These are phyloP conservation scores for Fraxinus platypoda DNA, from an alignment of 305 asterid genomes.

Conservation along the genomic window DNA sequence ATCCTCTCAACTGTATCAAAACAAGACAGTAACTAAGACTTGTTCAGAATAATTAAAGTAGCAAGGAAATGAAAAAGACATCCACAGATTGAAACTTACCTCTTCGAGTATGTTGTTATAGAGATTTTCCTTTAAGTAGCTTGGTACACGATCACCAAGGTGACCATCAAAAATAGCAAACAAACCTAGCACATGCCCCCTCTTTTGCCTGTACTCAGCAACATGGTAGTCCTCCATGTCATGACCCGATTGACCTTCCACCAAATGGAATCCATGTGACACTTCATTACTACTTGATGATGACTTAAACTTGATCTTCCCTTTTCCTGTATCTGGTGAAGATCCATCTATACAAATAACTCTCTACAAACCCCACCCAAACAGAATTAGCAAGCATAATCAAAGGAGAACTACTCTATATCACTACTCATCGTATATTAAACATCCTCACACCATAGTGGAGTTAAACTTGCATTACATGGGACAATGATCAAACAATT, in stretches of 20 bases:
- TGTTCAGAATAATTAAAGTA: background rate
- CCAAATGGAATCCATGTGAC: conserved; percentile 68
- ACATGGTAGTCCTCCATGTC: conserved; percentile 92
- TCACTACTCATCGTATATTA: background rate
- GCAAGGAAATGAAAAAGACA: background rate
- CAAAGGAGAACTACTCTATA: background rate
- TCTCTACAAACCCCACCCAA: conserved; percentile 30
- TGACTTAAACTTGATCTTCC: conserved; percentile 52
- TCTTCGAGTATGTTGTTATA: conserved; percentile 68
- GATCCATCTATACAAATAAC: conserved; percentile 42
- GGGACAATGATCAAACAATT: background rate
- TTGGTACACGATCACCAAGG: conserved; percentile 78
- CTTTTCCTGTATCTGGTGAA: conserved; percentile 70
- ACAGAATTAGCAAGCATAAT: background rate
- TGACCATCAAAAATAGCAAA: conserved; percentile 90
- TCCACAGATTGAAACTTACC: conserved; percentile 36
- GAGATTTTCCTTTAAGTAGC: conserved; percentile 64
- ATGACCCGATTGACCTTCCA: conserved; percentile 76
- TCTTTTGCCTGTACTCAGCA: conserved; percentile 58
- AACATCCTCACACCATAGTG: background rate
- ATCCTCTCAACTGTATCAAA: background rate
- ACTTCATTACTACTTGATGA: conserved; percentile 37
- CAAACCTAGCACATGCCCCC: conserved; percentile 66
- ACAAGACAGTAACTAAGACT: background rate
- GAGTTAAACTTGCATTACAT: background rate